These are phyloP conservation scores for Papiliotrema nemorosa DNA, from an alignment of 1,284 basidiomycete species.

Conservation along the genomic window DNA sequence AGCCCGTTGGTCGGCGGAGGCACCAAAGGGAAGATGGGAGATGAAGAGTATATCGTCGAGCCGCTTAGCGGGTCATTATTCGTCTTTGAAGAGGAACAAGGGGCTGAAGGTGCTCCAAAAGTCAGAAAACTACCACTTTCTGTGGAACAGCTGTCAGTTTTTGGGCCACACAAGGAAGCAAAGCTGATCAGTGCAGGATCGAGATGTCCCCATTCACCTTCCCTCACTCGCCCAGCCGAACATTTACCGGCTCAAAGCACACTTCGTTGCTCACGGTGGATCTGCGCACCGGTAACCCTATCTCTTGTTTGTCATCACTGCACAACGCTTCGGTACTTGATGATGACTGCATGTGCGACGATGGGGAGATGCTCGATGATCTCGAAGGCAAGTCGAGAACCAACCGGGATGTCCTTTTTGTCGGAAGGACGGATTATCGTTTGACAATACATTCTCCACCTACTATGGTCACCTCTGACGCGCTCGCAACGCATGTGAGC, in stretches of 20 bases:
- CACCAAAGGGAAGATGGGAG: constrained; percentile 23
- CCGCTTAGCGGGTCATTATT: constrained; percentile 46
- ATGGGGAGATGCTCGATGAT: constrained; percentile 35
- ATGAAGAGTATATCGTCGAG: constrained; percentile 48
- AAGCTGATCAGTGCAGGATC: constrained; percentile 31
- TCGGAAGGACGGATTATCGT: constrained; percentile 45
- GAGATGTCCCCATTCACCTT: constrained; percentile 47
- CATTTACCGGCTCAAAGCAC: constrained; percentile 47
- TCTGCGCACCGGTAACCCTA: constrained; percentile 42
- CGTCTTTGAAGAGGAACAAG: constrained; percentile 40
- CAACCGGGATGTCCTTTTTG: constrained; percentile 35
- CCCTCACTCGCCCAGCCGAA: constrained; percentile 42
- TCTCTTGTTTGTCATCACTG: constrained; percentile 40
- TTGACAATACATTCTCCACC: constrained; percentile 38
- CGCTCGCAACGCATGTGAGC: background rate
- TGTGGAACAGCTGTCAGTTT: constrained; percentile 47
- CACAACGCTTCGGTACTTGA: constrained; percentile 24
- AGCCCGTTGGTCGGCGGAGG: constrained; percentile 42
- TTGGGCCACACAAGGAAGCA: background rate
- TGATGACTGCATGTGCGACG: constrained; percentile 30
- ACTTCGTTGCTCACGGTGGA: constrained; percentile 47
- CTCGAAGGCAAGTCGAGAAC: constrained; percentile 31
- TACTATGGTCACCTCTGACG: constrained; percentile 13
- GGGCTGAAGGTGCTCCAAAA: constrained; percentile 26
- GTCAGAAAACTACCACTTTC: constrained; percentile 45